Evolutionary conservation across 1,284 basidiomycete genomes (phyloP), one percentile per base, ranked within the genome.

Genomic region (Hypsizygus ulmarius): DNA sequence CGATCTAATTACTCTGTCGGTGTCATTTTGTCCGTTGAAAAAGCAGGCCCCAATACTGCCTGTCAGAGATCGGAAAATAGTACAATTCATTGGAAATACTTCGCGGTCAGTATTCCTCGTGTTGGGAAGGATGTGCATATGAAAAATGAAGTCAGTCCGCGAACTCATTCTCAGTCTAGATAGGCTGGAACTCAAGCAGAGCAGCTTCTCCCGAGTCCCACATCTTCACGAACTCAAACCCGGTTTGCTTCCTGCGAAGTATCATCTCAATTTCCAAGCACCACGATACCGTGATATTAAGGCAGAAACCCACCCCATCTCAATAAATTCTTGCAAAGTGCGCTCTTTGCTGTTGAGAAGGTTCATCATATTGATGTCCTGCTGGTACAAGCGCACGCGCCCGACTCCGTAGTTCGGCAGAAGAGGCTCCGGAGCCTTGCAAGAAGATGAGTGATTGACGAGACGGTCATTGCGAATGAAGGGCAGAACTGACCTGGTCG

Each of bases 371-470:
- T 57, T 58, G 6, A 72, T 42, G 42, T 72, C 69, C 29, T 60
- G 52, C 25, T 65, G 53, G 45, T 71, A 69, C 14, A 55, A 59
- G n/a, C 63, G 53, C 29, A 66, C 50, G 9, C 58, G 52, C 4
- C 68, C 68, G 3, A 57, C 56, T 12, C 70, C 70, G 43, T 63
- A 72, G 43, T 71, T 71, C 1, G 68, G 60, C 1, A 71, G 58
- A 19, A 71, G 48, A 1, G 69, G 69, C 18, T 63, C 57, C 1
- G 70, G 69, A 0, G 57, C 68, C 56, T 64, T n/a, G n/a, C n/a
- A 57, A 38, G n/a, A 25, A 21, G 25, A 47, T 14, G n/a, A 8
- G n/a, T 30, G 27, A 12, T 18, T 28, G 12, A 15, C 21, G 7
- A 25, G 21, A 7, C 3, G 4, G 21, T 7, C 4, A 7, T 3